A percentile compares a stretch with the other conserved stretches of the same genome.
These are phyloP conservation scores for Immersiporthe knoxdaviesiana DNA, from an alignment of 2,329 filamentous ascomycete genomes.

Conservation along the genomic window DNA sequence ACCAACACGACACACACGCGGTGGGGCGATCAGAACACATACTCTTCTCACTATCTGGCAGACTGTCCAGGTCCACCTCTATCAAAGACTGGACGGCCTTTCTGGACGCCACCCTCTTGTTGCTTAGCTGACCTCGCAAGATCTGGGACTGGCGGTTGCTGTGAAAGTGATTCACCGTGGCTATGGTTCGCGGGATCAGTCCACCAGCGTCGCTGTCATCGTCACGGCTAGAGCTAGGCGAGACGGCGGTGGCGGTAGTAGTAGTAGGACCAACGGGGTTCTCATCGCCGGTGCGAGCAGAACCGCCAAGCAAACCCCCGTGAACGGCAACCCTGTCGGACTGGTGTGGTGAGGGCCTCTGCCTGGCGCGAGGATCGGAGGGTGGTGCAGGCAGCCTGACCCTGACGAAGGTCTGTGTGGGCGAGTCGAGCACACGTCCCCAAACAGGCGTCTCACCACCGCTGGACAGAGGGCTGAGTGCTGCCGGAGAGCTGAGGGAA, in stretches of 20 bases:
- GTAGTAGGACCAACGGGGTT: neutral
- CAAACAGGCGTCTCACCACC: neutral
- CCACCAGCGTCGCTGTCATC: constrained; percentile 35
- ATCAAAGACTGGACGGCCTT: constrained; percentile 51
- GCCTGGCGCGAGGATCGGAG: neutral
- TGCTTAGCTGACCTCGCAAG: constrained; percentile 48
- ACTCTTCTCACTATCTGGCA: constrained; percentile 54
- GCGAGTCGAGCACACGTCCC: neutral
- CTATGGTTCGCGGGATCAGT: constrained; percentile 44
- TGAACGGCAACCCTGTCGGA: neutral
- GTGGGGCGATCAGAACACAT: constrained; percentile 35
- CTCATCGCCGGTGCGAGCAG: neutral
- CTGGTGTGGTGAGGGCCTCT: neutral
- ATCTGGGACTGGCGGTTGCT: constrained; percentile 41
- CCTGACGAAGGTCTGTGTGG: neutral
- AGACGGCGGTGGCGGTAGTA: neutral
- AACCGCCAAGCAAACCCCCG: neutral
- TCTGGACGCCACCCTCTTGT: constrained; percentile 53
- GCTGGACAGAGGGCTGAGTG: neutral
- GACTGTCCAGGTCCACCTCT: constrained; percentile 48
- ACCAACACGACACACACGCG: constrained; percentile 15
- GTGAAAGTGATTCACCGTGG: neutral
- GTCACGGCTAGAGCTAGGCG: constrained; percentile 22
- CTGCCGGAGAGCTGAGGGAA: neutral
- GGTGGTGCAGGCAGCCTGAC: neutral